Evolutionary conservation across 495 filamentous ascomycete species (phyloP), one percentile per base, ranked within the genome.

Genomic region (Aspergillus homomorphus): DNA sequence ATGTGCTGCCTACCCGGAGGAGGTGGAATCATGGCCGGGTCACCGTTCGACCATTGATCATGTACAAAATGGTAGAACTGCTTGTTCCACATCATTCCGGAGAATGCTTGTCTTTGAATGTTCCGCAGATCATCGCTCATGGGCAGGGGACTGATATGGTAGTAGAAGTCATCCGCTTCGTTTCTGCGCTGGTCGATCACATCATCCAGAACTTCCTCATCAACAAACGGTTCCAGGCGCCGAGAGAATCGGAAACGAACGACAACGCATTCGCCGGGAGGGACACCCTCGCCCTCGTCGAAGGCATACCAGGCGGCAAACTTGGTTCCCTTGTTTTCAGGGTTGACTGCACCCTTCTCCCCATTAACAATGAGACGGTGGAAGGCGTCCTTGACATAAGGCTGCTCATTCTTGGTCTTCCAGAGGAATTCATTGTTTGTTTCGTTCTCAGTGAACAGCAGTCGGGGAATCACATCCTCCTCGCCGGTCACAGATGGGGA

Each of bases 61-160:
- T 90, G 96, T 62, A 96, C 85, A 72, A 98, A 96, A 66, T 95
- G 86, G 69, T 98, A 98, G 72, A 89, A 89, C 73, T 98, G 92
- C 71, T 98, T 98, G 48, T 86, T 91, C 93, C 93, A 98, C 79
- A 98, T 85, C 94, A 98, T 97, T 44, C 93, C 93, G 0, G 90
- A 82, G 53, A 97, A 88, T 3, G 93, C 93, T 73, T 98, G 93
- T 53, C 93, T 82, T 67, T 98, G 93, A 62, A 98, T 92, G 73
- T 94, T 97, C 45, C 93, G 86, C 23, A 98, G 82, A 64, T 98
- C 93, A 33, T 98, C 93, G 10, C 88, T 83, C 89, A 98, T 95
- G 2, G 93, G 93, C 41, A 98, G 78, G 1, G 93, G 93, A 73
- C 89, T 96, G 72, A 98, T 91, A 44, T 88, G 85, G 66, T 84